Evolutionary conservation across 495 filamentous ascomycete genomes (phyloP).

Genomic region (Lepraria neglecta): DNA sequence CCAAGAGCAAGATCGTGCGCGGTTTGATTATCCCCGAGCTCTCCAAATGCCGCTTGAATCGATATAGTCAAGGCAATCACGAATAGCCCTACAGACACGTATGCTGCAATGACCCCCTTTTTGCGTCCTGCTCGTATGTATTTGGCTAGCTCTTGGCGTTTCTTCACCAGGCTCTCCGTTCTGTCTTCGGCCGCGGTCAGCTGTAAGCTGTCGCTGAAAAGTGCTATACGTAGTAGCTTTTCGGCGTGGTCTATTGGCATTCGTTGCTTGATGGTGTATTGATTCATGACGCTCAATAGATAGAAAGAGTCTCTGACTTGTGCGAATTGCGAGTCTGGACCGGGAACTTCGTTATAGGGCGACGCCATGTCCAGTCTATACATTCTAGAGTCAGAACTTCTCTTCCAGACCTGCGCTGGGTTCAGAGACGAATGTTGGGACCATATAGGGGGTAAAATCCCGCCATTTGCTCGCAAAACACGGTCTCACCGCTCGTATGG

Average conservation of each 20-base stretch:
- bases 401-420: too few relatives aligned
- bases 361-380: conserved; percentile 36
- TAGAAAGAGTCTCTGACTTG: conserved; percentile 42
- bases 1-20: conserved; percentile 46
- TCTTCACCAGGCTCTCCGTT: conserved; percentile 14
- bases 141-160: conserved; percentile 28
- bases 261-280: conserved; percentile 34
- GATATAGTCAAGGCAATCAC: conserved; percentile 36
- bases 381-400: too few relatives aligned
- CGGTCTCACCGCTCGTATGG: too few relatives aligned
- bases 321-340: conserved; percentile 31
- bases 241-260: conserved; percentile 29
- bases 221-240: conserved; percentile 35
- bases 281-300: conserved; percentile 42
- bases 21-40: conserved; percentile 34
- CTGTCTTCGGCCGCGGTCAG: conserved; percentile 17
- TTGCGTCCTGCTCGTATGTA: conserved; percentile 29
- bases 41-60: conserved; percentile 40
- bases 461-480: too few relatives aligned
- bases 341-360: conserved; percentile 28
- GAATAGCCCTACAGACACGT: conserved; percentile 34
- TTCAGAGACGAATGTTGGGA: too few relatives aligned
- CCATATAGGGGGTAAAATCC: too few relatives aligned
- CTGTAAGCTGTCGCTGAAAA: conserved; percentile 36
- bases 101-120: conserved; percentile 35